Conservation (phyloP, 1,284 basidiomycete species). For the Sanghuangporus baumii region DNA sequence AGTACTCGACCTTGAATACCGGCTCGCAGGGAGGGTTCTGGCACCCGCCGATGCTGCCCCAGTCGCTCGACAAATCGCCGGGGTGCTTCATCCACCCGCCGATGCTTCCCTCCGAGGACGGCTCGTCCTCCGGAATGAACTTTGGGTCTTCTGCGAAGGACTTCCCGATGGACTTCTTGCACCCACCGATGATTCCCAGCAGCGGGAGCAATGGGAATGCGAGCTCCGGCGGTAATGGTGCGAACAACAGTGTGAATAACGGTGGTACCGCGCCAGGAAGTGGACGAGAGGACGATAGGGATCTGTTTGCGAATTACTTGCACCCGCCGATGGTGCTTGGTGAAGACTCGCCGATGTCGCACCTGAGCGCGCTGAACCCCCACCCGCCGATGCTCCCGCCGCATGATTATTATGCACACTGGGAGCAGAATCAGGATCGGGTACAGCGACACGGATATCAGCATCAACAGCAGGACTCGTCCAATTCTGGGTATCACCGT, state of each 20-base stretch:
- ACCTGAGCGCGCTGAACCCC: constrained; percentile 32
- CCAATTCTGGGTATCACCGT: constrained; percentile 27
- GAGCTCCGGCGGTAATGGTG: constrained; percentile 27
- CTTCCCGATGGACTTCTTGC: constrained; percentile 46
- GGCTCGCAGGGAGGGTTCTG: constrained; percentile 37
- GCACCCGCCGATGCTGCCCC: constrained; percentile 66
- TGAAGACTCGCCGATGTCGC: constrained; percentile 26
- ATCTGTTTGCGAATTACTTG: constrained; percentile 46
- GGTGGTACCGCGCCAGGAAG: constrained; percentile 27
- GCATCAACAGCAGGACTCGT: constrained; percentile 14
- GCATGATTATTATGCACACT: constrained; percentile 23
- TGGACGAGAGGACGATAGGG: constrained; percentile 38
- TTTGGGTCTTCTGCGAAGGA: constrained; percentile 24
- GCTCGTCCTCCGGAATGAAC: background rate
- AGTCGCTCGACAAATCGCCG: constrained; percentile 39
- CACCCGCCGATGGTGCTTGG: constrained; percentile 51
- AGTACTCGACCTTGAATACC: background rate
- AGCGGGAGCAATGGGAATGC: background rate
- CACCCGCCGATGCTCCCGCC: constrained; percentile 35
- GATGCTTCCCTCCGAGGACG: constrained; percentile 38
- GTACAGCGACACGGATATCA: constrained; percentile 26
- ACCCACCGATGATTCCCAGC: constrained; percentile 36
- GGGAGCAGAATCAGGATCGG: constrained; percentile 17
- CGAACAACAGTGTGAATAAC: constrained; percentile 22
- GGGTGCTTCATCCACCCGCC: constrained; percentile 50